Evolutionary conservation across 179 eudicot species (phyloP).

Genomic region (Heliamphora pulchella): DNA sequence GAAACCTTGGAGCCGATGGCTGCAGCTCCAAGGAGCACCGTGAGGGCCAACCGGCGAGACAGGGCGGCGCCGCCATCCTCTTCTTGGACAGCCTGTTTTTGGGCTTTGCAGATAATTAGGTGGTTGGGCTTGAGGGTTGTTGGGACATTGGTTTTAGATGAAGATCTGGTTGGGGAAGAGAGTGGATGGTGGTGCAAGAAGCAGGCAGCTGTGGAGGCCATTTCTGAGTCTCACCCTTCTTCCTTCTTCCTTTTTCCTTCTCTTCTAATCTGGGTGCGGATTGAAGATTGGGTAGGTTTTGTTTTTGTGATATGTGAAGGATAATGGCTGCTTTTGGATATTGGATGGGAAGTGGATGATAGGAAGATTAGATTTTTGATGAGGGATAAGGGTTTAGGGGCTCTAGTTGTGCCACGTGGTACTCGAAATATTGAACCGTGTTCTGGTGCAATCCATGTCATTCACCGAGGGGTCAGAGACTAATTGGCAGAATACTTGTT

Average conservation of each 20-base stretch:
- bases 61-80: conserved; percentile 25
- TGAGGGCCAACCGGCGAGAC: conserved; percentile 75
- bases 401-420: conserved; percentile 35
- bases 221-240: conserved; percentile 12
- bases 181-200: conserved; percentile 73
- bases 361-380: conserved; percentile 38
- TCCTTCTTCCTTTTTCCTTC: not conserved
- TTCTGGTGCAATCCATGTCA: not conserved
- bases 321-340: conserved; percentile 23
- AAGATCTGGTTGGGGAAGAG: conserved; percentile 31
- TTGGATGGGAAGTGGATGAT: conserved; percentile 25
- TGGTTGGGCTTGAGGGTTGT: conserved; percentile 36
- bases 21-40: conserved; percentile 76
- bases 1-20: conserved; percentile 78
- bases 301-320: conserved; percentile 23
- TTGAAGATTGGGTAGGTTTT: conserved; percentile 6
- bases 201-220: conserved; percentile 71
- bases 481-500: too few relatives aligned
- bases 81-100: conserved; percentile 43
- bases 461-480: too few relatives aligned
- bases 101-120: conserved; percentile 57
- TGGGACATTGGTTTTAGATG: not conserved
- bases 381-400: conserved; percentile 41
- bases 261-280: not conserved
- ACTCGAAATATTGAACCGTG: not conserved